These are phyloP conservation scores for Herpotrichia juniperi DNA, from an alignment of 2,329 filamentous ascomycete genomes.

Conservation along the genomic window DNA sequence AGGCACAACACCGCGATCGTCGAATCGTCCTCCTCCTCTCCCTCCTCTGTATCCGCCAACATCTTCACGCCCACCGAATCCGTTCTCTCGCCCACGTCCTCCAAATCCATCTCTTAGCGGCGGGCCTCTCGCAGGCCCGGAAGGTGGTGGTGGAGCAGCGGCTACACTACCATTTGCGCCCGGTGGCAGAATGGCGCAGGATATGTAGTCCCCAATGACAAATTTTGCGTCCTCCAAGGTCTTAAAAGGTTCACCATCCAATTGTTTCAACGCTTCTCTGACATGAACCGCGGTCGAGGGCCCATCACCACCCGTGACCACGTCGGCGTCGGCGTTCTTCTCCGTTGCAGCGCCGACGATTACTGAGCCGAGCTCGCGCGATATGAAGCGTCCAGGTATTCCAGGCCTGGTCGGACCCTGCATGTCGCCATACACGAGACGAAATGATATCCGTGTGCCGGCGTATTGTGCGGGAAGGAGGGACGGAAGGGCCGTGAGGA, in stretches of 20 bases:
- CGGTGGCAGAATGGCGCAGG: slow-evolving; percentile 80
- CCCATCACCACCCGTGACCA: slow-evolving; percentile 12
- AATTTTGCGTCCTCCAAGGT: slow-evolving; percentile 79
- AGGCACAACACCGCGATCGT: slow-evolving; percentile 53
- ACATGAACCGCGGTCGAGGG: slow-evolving; percentile 9
- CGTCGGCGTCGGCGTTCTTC: slow-evolving; percentile 32
- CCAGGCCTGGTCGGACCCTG: slow-evolving; percentile 49
- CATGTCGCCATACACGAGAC: slow-evolving; percentile 83
- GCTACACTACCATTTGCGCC: slow-evolving; percentile 75
- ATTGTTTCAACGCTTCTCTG: slow-evolving; percentile 46
- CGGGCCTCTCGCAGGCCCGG: slow-evolving; percentile 33
- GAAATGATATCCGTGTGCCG: slow-evolving; percentile 85
- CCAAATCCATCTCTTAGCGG: slow-evolving; percentile 30
- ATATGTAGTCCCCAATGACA: slow-evolving; percentile 87
- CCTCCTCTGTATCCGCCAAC: slow-evolving; percentile 44
- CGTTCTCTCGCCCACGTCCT: slow-evolving; percentile 36
- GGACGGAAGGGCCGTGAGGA: slow-evolving; percentile 70
- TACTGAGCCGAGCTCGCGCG: slow-evolving; percentile 82
- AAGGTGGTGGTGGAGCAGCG: slow-evolving; percentile 56
- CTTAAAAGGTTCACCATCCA: slow-evolving; percentile 69
- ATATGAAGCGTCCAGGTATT: slow-evolving; percentile 68
- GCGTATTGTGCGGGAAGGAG: slow-evolving; percentile 75
- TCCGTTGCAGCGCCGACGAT: slow-evolving; percentile 63
- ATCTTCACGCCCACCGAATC: slow-evolving; percentile 40
- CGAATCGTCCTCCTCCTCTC: slow-evolving; percentile 42